Percentiles rank a stretch among this genome's conserved stretches.
phyloP scores from a whole-genome alignment of 495 filamentous ascomycete species.

The Penicillium malachiteum region DNA sequence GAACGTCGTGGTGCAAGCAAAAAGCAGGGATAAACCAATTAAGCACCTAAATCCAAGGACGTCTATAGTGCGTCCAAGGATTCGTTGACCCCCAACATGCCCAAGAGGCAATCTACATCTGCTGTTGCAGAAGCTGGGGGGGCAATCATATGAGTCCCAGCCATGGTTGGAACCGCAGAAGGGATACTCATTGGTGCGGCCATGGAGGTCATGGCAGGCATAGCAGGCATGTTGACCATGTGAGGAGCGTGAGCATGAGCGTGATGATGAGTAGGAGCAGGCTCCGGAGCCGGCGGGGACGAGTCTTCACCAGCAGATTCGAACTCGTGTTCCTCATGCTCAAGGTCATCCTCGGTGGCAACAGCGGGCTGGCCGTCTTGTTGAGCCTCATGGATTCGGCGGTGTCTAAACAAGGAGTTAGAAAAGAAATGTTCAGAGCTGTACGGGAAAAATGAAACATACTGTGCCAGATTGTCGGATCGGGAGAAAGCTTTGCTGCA shows the following conservation, averaged over 20 bases:
- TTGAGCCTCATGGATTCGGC: slow-evolving; percentile 86
- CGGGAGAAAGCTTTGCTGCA: slow-evolving; percentile 98
- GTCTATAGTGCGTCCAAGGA: slow-evolving; percentile 1
- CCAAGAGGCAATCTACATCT: slow-evolving; percentile 32
- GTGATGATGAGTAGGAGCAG: background rate
- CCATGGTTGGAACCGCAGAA: slow-evolving; percentile 37
- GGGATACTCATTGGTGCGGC: slow-evolving; percentile 38
- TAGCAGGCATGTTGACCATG: slow-evolving; percentile 35
- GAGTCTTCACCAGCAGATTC: slow-evolving; percentile 74
- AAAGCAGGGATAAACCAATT: slow-evolving; percentile 7
- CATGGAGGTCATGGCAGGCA: slow-evolving; percentile 42
- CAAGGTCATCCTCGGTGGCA: slow-evolving; percentile 71
- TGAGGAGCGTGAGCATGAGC: slow-evolving; percentile 22
- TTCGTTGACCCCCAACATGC: background rate
- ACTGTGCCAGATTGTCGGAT: slow-evolving; percentile 98
- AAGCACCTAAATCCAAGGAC: slow-evolving; percentile 7
- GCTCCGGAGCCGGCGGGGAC: slow-evolving; percentile 41
- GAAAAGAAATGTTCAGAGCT: slow-evolving; percentile 4
- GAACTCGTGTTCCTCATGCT: slow-evolving; percentile 70
- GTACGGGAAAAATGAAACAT: slow-evolving; percentile 38
- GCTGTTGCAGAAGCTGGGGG: slow-evolving; percentile 49
- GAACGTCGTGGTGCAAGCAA: background rate
- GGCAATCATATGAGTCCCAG: slow-evolving; percentile 44
- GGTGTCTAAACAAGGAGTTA: slow-evolving; percentile 61
- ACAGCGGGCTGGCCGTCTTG: slow-evolving; percentile 63